These are phyloP conservation scores for Alternaria metachromatica DNA, from an alignment of 2,329 filamentous ascomycete genomes.

Conservation along the genomic window DNA sequence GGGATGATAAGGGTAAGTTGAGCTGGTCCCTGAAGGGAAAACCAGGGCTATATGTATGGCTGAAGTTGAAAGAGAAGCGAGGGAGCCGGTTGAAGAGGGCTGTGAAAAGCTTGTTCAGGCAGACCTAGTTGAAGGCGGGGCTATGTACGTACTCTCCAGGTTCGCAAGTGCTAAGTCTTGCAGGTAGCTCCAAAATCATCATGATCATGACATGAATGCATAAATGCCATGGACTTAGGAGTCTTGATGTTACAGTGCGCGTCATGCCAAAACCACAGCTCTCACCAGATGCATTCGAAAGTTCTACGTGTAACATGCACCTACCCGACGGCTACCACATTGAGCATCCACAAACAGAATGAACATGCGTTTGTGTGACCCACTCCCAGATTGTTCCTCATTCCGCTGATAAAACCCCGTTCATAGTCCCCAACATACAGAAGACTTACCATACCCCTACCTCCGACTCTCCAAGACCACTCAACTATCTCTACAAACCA, in stretches of 20 bases:
- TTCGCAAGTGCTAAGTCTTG: background rate
- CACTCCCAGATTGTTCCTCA: background rate
- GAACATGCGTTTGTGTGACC: background rate
- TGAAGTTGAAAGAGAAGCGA: background rate
- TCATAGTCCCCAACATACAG: background rate
- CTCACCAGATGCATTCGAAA: background rate
- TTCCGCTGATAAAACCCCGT: background rate
- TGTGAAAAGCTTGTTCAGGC: background rate
- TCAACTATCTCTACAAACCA: background rate
- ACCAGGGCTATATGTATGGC: background rate
- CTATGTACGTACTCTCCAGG: background rate
- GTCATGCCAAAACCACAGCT: background rate
- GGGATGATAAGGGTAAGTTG: background rate
- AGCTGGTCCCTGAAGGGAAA: background rate
- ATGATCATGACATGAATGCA: background rate
- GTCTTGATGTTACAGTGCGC: background rate
- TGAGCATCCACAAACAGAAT: background rate
- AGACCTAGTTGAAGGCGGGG: background rate
- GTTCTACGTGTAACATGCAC: background rate
- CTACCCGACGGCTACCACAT: constrained; percentile 1
- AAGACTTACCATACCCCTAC: too few species aligned
- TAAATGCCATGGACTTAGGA: background rate
- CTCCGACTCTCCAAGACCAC: background rate
- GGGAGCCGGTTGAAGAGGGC: background rate
- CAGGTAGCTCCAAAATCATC: background rate